Conservation (phyloP, 2,329 filamentous ascomycete genomes). For the Aspergillus sp. region DNA sequence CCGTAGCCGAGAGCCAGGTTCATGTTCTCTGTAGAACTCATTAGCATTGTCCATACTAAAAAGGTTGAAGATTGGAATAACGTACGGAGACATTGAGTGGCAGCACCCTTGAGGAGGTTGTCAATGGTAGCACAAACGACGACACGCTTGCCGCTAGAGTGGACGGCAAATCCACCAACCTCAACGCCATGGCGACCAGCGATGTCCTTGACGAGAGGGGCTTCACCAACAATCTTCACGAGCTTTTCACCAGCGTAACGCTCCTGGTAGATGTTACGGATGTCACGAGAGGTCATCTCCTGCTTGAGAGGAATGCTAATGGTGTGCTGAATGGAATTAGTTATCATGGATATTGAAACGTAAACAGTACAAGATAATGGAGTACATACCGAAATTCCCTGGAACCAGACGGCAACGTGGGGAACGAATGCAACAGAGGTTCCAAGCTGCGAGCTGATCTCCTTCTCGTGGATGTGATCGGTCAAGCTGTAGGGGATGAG, state of each 20-base stretch:
- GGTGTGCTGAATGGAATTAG: slow-evolving; percentile 57
- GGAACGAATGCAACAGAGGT: slow-evolving; percentile 77
- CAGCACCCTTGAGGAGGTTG: slow-evolving; percentile 88
- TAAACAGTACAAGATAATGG: not conserved
- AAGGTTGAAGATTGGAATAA: slow-evolving; percentile 21
- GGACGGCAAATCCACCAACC: slow-evolving; percentile 92
- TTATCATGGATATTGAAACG: not conserved
- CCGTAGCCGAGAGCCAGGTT: slow-evolving; percentile 84
- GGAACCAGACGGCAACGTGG: slow-evolving; percentile 95
- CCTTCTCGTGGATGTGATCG: slow-evolving; percentile 90
- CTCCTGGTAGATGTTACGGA: slow-evolving; percentile 92
- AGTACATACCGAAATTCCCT: slow-evolving; percentile 68
- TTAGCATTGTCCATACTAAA: slow-evolving; percentile 8
- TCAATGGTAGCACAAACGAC: slow-evolving; percentile 95
- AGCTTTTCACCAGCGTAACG: slow-evolving; percentile 93
- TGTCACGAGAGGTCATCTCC: slow-evolving; percentile 83
- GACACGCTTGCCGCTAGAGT: slow-evolving; percentile 81
- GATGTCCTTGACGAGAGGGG: slow-evolving; percentile 80
- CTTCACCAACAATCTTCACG: slow-evolving; percentile 85
- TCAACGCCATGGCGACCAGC: slow-evolving; percentile 82
- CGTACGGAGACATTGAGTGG: slow-evolving; percentile 86
- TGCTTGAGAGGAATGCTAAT: slow-evolving; percentile 85
- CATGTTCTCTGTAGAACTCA: slow-evolving; percentile 67
- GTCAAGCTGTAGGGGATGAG: slow-evolving; percentile 87
- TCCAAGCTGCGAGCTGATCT: slow-evolving; percentile 77